Conservation (phyloP, 805 yeast species). For the Clavispora carvajalis region DNA sequence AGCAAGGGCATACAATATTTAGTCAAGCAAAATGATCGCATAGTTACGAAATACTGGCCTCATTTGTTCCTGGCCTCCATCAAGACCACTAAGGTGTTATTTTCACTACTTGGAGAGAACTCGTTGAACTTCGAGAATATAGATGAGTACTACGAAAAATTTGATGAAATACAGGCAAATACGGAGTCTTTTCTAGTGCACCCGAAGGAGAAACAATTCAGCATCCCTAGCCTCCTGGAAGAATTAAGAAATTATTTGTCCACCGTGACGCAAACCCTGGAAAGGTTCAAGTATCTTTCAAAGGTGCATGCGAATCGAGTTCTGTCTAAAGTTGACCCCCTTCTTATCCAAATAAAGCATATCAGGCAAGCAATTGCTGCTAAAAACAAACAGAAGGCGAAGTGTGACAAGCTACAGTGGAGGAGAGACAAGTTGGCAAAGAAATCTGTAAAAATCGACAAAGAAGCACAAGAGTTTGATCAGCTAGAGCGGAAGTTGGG, state of each 20-base stretch:
- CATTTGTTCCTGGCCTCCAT: slow-evolving; percentile 27
- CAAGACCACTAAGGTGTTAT: slow-evolving; percentile 25
- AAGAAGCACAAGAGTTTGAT: slow-evolving; percentile 32
- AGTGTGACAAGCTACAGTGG: slow-evolving; percentile 33
- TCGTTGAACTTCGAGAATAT: slow-evolving; percentile 34
- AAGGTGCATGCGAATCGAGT: slow-evolving; percentile 26
- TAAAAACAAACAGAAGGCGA: slow-evolving; percentile 39
- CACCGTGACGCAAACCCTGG: slow-evolving; percentile 15
- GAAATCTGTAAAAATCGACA: slow-evolving; percentile 23
- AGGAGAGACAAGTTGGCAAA: slow-evolving; percentile 34
- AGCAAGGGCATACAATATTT: slow-evolving; percentile 42
- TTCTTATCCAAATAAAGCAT: slow-evolving; percentile 33
- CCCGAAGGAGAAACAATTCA: slow-evolving; percentile 30
- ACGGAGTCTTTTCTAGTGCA: slow-evolving; percentile 28
- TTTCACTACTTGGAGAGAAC: slow-evolving; percentile 27
- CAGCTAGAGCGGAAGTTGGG: slow-evolving; percentile 24
- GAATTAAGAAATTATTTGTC: slow-evolving; percentile 24
- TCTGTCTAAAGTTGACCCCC: slow-evolving; percentile 31
- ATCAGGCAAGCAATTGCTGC: slow-evolving; percentile 38
- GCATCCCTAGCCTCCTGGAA: slow-evolving; percentile 6
- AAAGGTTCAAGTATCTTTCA: slow-evolving; percentile 14
- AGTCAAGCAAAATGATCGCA: slow-evolving; percentile 19
- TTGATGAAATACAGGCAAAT: slow-evolving; percentile 17
- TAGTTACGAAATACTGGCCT: slow-evolving; percentile 24
- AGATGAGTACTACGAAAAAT: slow-evolving; percentile 24